phyloP scores from a whole-genome alignment of 2,329 filamentous ascomycete genomes.

The Ustulina deusta region DNA sequence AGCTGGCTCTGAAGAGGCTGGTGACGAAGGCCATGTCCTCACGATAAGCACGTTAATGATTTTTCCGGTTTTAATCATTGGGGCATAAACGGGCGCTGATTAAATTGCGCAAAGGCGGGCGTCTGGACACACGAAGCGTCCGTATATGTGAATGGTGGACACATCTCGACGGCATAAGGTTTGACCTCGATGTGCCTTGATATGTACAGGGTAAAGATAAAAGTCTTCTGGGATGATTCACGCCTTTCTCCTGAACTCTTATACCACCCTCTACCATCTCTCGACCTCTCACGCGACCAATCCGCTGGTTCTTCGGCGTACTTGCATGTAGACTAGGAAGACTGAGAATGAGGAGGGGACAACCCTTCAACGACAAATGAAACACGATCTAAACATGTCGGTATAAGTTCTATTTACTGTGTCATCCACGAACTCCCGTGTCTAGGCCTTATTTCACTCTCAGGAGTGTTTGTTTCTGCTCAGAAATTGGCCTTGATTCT shows the following conservation, averaged over 20 bases:
- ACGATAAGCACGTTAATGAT: constrained; percentile 68
- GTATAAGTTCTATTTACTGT: not conserved
- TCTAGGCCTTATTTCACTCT: not conserved
- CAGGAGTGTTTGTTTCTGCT: not conserved
- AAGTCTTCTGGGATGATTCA: constrained; percentile 50
- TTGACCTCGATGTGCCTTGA: constrained; percentile 43
- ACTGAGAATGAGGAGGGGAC: constrained; percentile 38
- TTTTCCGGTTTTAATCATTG: constrained; percentile 46
- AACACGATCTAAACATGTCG: constrained; percentile 29
- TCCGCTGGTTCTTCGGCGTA: constrained; percentile 48
- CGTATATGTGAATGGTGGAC: constrained; percentile 46
- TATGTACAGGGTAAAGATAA: constrained; percentile 47
- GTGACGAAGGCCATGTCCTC: constrained; percentile 99
- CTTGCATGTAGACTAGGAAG: constrained; percentile 54
- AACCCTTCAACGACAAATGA: constrained; percentile 38
- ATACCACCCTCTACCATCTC: constrained; percentile 43
- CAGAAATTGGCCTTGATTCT: not conserved
- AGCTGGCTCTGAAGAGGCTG: constrained; percentile 95
- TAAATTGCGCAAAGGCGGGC: constrained; percentile 44
- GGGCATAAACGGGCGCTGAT: constrained; percentile 47
- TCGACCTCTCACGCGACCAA: constrained; percentile 43
- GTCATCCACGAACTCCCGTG: not conserved
- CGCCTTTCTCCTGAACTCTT: constrained; percentile 44
- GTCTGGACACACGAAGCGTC: constrained; percentile 45
- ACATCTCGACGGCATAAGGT: constrained; percentile 44